phyloP scores from a whole-genome alignment of 2,329 filamentous ascomycete species.

The Dothiorella sarmentorum region DNA sequence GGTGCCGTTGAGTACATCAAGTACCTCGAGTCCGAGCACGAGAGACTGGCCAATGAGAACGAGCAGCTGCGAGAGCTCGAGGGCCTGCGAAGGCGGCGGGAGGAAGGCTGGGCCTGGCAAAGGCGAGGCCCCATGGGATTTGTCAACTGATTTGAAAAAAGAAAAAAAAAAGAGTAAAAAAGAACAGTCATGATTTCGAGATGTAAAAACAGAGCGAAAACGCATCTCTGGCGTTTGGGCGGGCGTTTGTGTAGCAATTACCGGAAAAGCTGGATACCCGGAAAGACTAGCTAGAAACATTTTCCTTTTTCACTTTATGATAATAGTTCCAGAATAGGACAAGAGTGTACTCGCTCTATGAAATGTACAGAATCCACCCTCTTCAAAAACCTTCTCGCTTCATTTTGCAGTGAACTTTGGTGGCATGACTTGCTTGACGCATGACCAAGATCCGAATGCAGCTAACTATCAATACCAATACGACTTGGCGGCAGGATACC shows the following conservation, averaged over 20 bases:
- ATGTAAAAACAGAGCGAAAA: not conserved
- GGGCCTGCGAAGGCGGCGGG: constrained; percentile 11
- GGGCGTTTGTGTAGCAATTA: constrained; percentile 1
- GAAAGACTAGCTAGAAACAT: constrained; percentile 10
- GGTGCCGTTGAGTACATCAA: constrained; percentile 22
- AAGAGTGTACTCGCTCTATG: constrained; percentile 8
- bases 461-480: not conserved
- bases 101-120: constrained; percentile 16
- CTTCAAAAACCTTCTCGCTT: not conserved
- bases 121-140: constrained; percentile 13
- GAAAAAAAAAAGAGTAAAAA: not conserved
- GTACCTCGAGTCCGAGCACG: constrained; percentile 20
- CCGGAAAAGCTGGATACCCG: constrained; percentile 16
- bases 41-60: constrained; percentile 25
- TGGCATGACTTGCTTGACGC: not conserved
- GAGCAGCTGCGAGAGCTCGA: constrained; percentile 25
- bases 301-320: not conserved
- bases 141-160: constrained; percentile 12
- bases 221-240: constrained; percentile 8
- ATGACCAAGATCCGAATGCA: not conserved
- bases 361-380: constrained; percentile 12
- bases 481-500: not conserved
- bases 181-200: not conserved
- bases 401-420: not conserved
- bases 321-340: constrained; percentile 7